phyloP scores from a whole-genome alignment of 768 basidiomycete genomes.

The Pholiota conissans region DNA sequence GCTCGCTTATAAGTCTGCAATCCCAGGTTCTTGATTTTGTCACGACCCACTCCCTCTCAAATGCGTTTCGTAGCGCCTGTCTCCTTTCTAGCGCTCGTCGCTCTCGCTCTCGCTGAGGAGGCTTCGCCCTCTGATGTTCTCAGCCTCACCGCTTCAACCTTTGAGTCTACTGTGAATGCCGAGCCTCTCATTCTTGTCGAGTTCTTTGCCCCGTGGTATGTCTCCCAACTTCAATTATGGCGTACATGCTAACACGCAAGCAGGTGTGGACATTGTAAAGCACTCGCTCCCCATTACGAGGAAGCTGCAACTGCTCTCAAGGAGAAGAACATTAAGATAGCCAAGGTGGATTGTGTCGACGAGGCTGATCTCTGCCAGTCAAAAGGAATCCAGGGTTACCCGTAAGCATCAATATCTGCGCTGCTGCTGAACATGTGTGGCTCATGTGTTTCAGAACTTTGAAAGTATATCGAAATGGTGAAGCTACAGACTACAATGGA shows the following conservation, averaged over 20 bases:
- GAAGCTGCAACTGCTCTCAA: conserved; percentile 93
- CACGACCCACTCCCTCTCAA: conserved; percentile 28
- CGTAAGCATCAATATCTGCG: conserved; percentile 52
- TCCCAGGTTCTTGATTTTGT: conserved; percentile 14
- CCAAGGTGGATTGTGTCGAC: conserved; percentile 97
- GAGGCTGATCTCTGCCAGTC: conserved; percentile 87
- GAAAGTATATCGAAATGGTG: conserved; percentile 90
- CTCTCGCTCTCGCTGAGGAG: conserved; percentile 52
- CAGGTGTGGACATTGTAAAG: conserved; percentile 96
- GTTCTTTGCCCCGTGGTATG: conserved; percentile 89
- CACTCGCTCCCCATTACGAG: conserved; percentile 91
- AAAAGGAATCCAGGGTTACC: conserved; percentile 91
- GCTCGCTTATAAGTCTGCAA: conserved; percentile 28
- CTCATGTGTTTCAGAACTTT: conserved; percentile 57
- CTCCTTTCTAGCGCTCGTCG: conserved; percentile 48
- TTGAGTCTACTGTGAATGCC: conserved; percentile 61
- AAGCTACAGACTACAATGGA: conserved; percentile 77
- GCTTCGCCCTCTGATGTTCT: conserved; percentile 74
- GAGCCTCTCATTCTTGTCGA: conserved; percentile 87
- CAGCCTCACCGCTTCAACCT: conserved; percentile 67
- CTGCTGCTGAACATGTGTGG: not conserved
- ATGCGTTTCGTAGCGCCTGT: conserved; percentile 70
- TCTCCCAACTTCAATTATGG: not conserved
- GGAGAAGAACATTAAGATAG: conserved; percentile 85
- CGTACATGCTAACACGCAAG: not conserved